A percentile compares a stretch with the other conserved stretches of the same genome.
phyloP scores from a whole-genome alignment of 1,284 basidiomycete species.

The Fomitopsis betulina region DNA sequence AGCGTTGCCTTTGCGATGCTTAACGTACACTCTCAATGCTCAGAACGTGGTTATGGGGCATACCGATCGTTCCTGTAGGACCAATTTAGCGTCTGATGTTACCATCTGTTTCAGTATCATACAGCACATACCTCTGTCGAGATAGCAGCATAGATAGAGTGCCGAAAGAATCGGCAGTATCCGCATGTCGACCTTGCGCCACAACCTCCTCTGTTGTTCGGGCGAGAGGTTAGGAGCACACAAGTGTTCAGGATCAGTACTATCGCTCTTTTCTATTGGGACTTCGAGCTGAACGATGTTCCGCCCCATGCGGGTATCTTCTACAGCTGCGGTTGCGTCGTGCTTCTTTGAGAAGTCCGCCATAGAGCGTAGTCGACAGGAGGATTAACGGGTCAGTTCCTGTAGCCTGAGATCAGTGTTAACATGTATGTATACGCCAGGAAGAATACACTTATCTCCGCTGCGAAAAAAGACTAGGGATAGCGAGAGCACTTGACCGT shows the following conservation, averaged over 20 bases:
- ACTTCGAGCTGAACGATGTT: background rate
- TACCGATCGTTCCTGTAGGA: background rate
- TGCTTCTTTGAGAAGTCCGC: no score
- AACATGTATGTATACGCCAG: no score
- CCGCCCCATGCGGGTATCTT: background rate
- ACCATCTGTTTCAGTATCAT: background rate
- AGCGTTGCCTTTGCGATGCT: slow-evolving; percentile 48
- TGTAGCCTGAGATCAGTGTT: no score
- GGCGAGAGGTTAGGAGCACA: slow-evolving; percentile 34
- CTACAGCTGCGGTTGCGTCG: no score
- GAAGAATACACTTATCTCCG: no score
- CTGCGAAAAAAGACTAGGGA: no score
- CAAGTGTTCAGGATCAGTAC: background rate
- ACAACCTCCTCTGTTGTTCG: slow-evolving; percentile 52
- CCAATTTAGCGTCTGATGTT: no score
- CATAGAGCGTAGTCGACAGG: no score
- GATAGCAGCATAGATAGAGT: slow-evolving; percentile 62
- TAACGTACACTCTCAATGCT: no score
- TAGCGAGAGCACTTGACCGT: no score
- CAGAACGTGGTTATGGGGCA: no score
- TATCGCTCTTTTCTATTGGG: background rate
- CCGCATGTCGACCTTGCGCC: slow-evolving; percentile 59
- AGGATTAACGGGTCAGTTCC: no score
- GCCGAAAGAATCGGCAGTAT: slow-evolving; percentile 62
- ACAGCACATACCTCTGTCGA: slow-evolving; percentile 47